Percentiles rank a stretch among this genome's conserved stretches.
phyloP scores from a whole-genome alignment of 169 alveolate genomes.

The Eimeria sp. region DNA sequence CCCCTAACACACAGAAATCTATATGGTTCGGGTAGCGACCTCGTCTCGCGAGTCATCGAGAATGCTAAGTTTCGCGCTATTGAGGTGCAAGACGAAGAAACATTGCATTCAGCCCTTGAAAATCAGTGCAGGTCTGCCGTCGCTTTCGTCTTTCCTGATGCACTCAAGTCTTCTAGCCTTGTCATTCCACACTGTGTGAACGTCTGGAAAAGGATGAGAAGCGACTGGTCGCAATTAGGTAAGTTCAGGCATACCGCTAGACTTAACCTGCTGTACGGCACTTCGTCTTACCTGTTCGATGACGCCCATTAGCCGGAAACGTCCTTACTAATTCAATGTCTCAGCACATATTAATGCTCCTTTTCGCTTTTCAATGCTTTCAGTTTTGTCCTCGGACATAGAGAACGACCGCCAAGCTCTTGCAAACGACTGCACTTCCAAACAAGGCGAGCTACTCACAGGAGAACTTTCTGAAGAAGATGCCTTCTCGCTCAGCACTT shows the following conservation, averaged over 20 bases:
- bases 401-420: constrained; percentile 49
- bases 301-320: not conserved
- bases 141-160: constrained; percentile 20
- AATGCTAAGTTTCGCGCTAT: constrained; percentile 21
- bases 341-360: not conserved
- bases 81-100: constrained; percentile 43
- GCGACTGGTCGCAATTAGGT: constrained; percentile 73
- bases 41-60: constrained; percentile 39
- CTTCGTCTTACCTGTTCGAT: not conserved
- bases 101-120: constrained; percentile 31
- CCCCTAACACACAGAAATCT: constrained; percentile 50
- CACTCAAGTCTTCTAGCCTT: not conserved
- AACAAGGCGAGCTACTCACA: constrained; percentile 23
- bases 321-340: not conserved
- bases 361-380: not conserved
- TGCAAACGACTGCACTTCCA: constrained; percentile 32
- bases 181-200: constrained; percentile 29
- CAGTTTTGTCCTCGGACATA: constrained; percentile 31
- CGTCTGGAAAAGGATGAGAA: constrained; percentile 26
- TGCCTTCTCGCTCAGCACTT: not conserved
- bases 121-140: constrained; percentile 60
- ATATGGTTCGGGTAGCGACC: constrained; percentile 48
- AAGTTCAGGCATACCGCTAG: not conserved
- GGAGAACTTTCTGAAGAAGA: not conserved
- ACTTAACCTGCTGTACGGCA: not conserved